Conservation (phyloP, 2,329 filamentous ascomycete genomes). For the Paraphoma sp. region DNA sequence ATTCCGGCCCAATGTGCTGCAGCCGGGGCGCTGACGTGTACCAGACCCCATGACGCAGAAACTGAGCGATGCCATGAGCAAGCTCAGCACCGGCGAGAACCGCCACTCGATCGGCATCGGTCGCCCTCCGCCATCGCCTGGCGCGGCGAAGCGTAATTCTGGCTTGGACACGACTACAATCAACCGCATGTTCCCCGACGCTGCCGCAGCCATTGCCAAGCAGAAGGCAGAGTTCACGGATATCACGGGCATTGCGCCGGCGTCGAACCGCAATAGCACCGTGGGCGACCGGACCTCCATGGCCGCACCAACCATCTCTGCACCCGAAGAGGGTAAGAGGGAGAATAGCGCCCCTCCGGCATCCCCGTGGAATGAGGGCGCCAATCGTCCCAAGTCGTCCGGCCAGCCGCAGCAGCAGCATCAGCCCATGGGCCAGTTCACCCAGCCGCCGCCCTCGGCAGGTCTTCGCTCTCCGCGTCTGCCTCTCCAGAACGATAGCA, state of each 20-base stretch:
- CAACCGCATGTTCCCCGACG: conserved; percentile 99
- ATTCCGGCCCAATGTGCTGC: background rate
- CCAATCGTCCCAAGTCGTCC: conserved; percentile 75
- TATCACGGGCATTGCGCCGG: conserved; percentile 86
- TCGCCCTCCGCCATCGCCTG: conserved; percentile 77
- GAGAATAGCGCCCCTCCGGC: conserved; percentile 67
- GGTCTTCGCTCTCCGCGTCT: conserved; percentile 82
- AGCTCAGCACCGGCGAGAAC: conserved; percentile 85
- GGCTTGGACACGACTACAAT: conserved; percentile 93
- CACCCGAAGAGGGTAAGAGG: conserved; percentile 66
- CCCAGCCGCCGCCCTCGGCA: conserved; percentile 76
- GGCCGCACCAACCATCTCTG: conserved; percentile 75
- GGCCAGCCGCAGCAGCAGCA: conserved; percentile 66
- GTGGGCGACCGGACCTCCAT: conserved; percentile 79
- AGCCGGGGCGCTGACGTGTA: conserved; percentile 23
- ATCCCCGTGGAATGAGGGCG: conserved; percentile 78
- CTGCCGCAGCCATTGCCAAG: conserved; percentile 95
- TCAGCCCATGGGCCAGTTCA: conserved; percentile 86
- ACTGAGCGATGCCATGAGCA: conserved; percentile 94
- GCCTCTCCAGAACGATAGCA: conserved; percentile 67
- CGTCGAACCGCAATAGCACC: conserved; percentile 91
- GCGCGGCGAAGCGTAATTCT: conserved; percentile 81
- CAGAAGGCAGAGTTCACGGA: conserved; percentile 98
- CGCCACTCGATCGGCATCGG: conserved; percentile 78
- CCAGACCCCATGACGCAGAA: conserved; percentile 96